Evolutionary conservation across 2,329 filamentous ascomycete species (phyloP).

Genomic region (Exophiala oligosperma): DNA sequence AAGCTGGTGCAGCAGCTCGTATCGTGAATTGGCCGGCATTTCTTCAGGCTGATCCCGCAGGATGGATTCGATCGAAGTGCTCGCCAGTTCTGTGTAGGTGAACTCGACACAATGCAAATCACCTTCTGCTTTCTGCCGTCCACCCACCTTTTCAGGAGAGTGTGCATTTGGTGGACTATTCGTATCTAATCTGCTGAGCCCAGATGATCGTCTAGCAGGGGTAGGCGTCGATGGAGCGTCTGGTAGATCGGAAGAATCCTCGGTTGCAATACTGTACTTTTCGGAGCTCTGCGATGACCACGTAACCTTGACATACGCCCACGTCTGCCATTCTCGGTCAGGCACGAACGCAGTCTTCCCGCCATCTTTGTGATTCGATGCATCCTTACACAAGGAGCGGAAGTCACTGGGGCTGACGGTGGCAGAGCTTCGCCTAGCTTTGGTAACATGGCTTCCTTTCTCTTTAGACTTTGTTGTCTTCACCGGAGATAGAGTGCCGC

Average conservation of each 20-base stretch:
- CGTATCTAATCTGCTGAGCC: conserved; percentile 46
- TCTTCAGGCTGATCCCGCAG: conserved; percentile 53
- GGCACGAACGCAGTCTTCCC: conserved; percentile 33
- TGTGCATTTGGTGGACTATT: conserved; percentile 41
- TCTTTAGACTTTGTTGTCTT: conserved; percentile 73
- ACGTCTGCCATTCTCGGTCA: conserved; percentile 65
- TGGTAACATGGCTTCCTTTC: conserved; percentile 52
- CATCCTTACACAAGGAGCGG: conserved; percentile 68
- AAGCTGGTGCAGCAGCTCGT: conserved; percentile 81
- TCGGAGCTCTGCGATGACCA: conserved; percentile 63
- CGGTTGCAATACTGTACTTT: conserved; percentile 23
- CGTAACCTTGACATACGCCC: conserved; percentile 75
- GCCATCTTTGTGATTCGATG: conserved; percentile 34
- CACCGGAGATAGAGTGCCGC: conserved; percentile 53
- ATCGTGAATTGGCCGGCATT: conserved; percentile 71
- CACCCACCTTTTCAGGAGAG: conserved; percentile 50
- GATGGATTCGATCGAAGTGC: conserved; percentile 36
- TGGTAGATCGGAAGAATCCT: conserved; percentile 33
- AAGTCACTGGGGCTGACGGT: conserved; percentile 81
- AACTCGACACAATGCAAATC: conserved; percentile 18
- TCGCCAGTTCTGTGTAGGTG: conserved; percentile 17
- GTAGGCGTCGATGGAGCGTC: conserved; percentile 70
- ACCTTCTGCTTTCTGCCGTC: not conserved
- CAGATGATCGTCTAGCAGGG: conserved; percentile 67
- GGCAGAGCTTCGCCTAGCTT: conserved; percentile 30